Conservation (phyloP, 768 basidiomycete genomes). For the Sarcodon sp. region DNA sequence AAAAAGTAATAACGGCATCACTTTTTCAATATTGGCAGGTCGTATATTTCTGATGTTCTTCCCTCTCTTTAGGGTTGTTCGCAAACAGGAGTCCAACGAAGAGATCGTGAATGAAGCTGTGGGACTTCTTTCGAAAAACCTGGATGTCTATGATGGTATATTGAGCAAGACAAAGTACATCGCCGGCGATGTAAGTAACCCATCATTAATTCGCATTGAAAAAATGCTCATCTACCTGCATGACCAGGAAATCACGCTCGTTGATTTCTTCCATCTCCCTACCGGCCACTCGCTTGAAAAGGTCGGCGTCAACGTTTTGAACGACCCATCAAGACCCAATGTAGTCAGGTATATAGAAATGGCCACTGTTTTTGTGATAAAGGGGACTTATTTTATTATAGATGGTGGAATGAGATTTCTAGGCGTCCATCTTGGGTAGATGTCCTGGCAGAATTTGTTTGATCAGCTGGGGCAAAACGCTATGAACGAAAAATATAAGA, state of each 20-base stretch:
- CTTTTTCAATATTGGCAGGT: not conserved
- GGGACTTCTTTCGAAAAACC: slow-evolving; percentile 5
- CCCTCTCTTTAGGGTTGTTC: no score
- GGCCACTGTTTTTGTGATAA: slow-evolving; percentile 17
- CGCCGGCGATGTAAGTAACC: slow-evolving; percentile 16
- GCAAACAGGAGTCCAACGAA: not conserved
- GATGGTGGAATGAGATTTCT: slow-evolving; percentile 35
- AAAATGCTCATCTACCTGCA: no score
- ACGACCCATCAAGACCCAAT: slow-evolving; percentile 22
- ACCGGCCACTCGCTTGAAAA: slow-evolving; percentile 20
- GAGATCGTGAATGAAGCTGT: not conserved
- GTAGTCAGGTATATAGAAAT: slow-evolving; percentile 27
- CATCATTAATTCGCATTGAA: no score
- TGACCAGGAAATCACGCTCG: slow-evolving; percentile 28
- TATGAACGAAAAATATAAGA: no score
- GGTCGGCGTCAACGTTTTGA: slow-evolving; percentile 17
- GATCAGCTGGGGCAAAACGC: no score
- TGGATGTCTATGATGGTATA: slow-evolving; percentile 17
- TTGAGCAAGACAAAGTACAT: slow-evolving; percentile 16
- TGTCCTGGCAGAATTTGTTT: slow-evolving; percentile 7
- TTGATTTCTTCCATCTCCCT: slow-evolving; percentile 41
- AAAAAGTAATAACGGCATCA: slow-evolving; percentile 25
- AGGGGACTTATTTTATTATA: slow-evolving; percentile 1
- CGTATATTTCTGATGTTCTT: no score
- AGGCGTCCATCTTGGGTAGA: slow-evolving; percentile 29